phyloP scores from a whole-genome alignment of 169 alveolate species.

The Cryptosporidium tyzzeri region DNA sequence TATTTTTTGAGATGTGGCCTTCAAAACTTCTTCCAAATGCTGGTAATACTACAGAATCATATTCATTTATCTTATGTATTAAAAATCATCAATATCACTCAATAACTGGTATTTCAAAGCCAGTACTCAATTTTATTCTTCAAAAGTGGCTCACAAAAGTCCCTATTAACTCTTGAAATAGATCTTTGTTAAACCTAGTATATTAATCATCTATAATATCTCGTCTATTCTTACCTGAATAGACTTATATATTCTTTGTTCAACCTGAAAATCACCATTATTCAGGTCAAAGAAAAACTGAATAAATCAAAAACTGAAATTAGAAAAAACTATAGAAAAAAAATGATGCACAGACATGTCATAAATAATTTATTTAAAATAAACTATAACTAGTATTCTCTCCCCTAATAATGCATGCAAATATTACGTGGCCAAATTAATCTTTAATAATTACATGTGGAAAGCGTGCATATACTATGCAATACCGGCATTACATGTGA shows the following conservation, averaged over 20 bases:
- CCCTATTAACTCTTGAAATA: slow-evolving; percentile 7
- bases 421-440: neutral
- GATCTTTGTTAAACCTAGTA: neutral
- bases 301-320: neutral
- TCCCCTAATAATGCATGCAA: neutral
- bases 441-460: slow-evolving; percentile 8
- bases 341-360: neutral
- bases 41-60: slow-evolving; percentile 32
- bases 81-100: slow-evolving; percentile 38
- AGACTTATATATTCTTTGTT: too few species aligned
- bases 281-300: too few species aligned
- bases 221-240: neutral
- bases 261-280: too few species aligned
- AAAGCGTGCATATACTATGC: neutral
- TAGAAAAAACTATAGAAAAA: neutral
- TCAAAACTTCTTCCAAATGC: slow-evolving; percentile 35
- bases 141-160: slow-evolving; percentile 59
- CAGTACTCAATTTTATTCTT: slow-evolving; percentile 32
- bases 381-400: slow-evolving; percentile 1
- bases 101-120: slow-evolving; percentile 41
- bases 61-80: slow-evolving; percentile 40
- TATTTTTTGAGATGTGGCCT: slow-evolving; percentile 69
- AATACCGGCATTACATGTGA: slow-evolving; percentile 11
- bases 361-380: slow-evolving; percentile 26
- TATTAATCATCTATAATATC: too few species aligned